Percentiles rank a stretch among this genome's conserved stretches.
Conservation (phyloP, 805 yeast species). For the Hanseniaspora meyeri region DNA sequence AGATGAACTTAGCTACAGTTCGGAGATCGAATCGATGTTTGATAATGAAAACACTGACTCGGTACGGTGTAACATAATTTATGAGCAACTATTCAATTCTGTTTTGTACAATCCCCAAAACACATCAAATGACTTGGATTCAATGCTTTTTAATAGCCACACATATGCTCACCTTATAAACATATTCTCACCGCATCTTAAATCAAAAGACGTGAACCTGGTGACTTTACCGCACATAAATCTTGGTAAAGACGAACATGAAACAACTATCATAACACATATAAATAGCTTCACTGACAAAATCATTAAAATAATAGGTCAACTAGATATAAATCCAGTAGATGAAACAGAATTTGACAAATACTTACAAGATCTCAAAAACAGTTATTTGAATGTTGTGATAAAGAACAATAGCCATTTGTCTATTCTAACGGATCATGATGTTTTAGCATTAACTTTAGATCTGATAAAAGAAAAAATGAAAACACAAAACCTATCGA, state of each 20-base stretch:
- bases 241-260: not conserved
- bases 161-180: not conserved
- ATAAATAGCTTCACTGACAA: not conserved
- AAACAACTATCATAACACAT: not conserved
- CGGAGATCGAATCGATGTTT: not conserved
- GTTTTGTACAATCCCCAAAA: not conserved
- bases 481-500: conserved; percentile 35
- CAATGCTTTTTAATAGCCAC: not conserved
- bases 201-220: not conserved
- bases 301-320: not conserved
- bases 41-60: not conserved
- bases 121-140: not conserved
- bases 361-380: not conserved
- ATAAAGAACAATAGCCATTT: not conserved
- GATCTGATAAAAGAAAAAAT: conserved; percentile 31
- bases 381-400: not conserved
- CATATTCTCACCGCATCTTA: not conserved
- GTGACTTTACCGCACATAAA: not conserved
- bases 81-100: conserved; percentile 3
- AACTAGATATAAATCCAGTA: not conserved
- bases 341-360: not conserved
- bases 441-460: not conserved
- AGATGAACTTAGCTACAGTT: too few relatives aligned
- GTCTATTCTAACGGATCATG: not conserved
- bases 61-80: conserved; percentile 1